Evolutionary conservation across 495 filamentous ascomycete genomes (phyloP).

Genomic region (Aspergillus egyptiacus): DNA sequence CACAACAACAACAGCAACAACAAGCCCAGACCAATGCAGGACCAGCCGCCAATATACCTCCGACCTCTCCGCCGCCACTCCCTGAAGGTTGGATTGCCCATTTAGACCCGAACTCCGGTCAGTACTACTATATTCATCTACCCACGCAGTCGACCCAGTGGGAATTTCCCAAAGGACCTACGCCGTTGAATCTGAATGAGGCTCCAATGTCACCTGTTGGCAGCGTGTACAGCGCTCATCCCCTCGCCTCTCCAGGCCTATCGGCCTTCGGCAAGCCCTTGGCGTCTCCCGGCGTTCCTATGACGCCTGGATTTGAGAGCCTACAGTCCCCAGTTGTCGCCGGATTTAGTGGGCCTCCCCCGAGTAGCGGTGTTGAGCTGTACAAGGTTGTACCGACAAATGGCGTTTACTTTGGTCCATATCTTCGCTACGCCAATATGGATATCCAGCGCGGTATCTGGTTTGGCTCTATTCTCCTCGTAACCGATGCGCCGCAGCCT

Average conservation of each 20-base stretch:
- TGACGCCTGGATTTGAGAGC: constrained; percentile 68
- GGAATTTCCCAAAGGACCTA: constrained; percentile 94
- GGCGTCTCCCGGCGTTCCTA: constrained; percentile 67
- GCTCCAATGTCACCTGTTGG: constrained; percentile 72
- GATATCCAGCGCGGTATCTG: constrained; percentile 86
- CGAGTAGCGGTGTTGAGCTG: constrained; percentile 78
- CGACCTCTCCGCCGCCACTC: constrained; percentile 79
- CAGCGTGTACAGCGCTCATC: constrained; percentile 69
- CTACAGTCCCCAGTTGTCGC: constrained; percentile 66
- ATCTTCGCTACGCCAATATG: constrained; percentile 95
- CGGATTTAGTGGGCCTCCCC: constrained; percentile 79
- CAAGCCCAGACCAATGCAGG: constrained; percentile 29
- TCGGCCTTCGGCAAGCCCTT: constrained; percentile 67
- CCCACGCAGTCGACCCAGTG: constrained; percentile 95
- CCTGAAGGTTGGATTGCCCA: constrained; percentile 99
- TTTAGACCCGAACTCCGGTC: constrained; percentile 86
- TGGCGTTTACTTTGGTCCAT: constrained; percentile 97
- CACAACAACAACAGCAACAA: constrained; percentile 18
- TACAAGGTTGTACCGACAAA: constrained; percentile 93
- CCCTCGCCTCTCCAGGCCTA: constrained; percentile 65
- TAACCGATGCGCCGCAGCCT: constrained; percentile 87
- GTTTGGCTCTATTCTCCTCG: constrained; percentile 76
- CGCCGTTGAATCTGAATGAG: constrained; percentile 71
- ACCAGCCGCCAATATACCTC: constrained; percentile 52
- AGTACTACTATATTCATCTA: constrained; percentile 98